Evolutionary conservation across 2,329 filamentous ascomycete species (phyloP), one percentile per base, ranked within the genome.

Genomic region (Paramyrothecium sp.): DNA sequence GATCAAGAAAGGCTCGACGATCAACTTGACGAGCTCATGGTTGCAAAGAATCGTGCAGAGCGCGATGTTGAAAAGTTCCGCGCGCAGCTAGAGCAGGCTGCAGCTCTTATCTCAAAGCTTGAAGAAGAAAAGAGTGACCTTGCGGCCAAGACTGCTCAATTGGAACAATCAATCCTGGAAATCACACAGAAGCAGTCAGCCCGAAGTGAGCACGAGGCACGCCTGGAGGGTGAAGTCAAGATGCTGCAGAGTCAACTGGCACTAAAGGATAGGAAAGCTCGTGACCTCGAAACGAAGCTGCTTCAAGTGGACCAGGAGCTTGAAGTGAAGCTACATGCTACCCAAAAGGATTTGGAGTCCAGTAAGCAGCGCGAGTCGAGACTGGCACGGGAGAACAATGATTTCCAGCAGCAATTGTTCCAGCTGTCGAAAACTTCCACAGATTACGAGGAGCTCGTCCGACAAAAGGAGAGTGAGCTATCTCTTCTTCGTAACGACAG

Each of bases 1-100:
- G 96, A 99, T 65, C 94, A 98, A 71, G 94, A 98, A 69, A 88
- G 89, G 55, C 83, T 99, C 1, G 95, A 99, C 73, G 92, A 96
- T 61, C 92, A 99, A 70, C 81, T 99, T 2, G 95, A 99, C 69
- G 89, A 89, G 58, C 80, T 99, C 3, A 85, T 99, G 62, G 87
- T 89, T 52, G 92, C 92, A 11, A 97, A 97, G 75, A 96, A 93
- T 74, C 88, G 87, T 55, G 90, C 91, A 0, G 94, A 97, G 69
- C 87, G 92, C 21, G 90, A 97, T 61, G 87, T 94, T 5, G 89
- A 95, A 60, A 82, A 86, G 56, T 90, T 88, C 67, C 86, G 92
- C 33, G 81, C 83, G 2, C 92, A 99, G 68, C 83, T 99, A 5
- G 93, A 98, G 68, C 93, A 98, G 74, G 96, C 95, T 17, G 92